Evolutionary conservation across 352 stramenopile species (phyloP), one percentile per base, ranked within the genome.

Genomic region (Nothophytophthora sp.): DNA sequence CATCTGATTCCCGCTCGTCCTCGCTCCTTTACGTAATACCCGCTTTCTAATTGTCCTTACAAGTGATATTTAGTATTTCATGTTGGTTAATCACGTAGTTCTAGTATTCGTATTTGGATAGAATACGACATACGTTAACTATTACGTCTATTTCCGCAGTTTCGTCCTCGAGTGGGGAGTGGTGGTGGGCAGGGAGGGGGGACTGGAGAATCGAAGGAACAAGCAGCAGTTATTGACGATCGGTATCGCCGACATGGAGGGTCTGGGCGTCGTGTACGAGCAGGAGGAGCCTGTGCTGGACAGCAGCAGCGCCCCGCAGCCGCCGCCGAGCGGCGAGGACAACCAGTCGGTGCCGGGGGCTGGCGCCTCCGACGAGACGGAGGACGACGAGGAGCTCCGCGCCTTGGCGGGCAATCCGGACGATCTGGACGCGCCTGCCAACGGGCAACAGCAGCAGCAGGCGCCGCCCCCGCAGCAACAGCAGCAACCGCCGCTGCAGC

Each of bases 261-360:
- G 79, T 34, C 57, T 87, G 18, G 76, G 76, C 37, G 76, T 90
- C 43, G 80, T 88, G 42, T 88, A 90, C 68, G 80, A 90, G 65
- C 74, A 86, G 41, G 80, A 90, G 57, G 80, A 88, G 54, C 63
- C 54, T 25, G 50, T 73, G 39, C 55, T 56, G 38, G 65, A 79
- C 36, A 50, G 28, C 12, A 35, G n/a, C 12, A 33, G 30, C 16
- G 30, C 34, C 16, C 39, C 67, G 22, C 54, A 61, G 24, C 41
- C 46, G 12, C 24, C 41, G 18, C 29, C 39, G 10, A n/a, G n/a
- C n/a, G 23, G 34, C 2, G 52, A 46, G 27, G 50, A 50, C 29
- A 45, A 63, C n/a, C 5, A 35, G 32, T 34, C 49, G 33, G 34
- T 24, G 7, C 27, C 23, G 6, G 18, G 25, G 16, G 18, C 18